Conservation (phyloP, 23 red algal genomes). For the Gracilariopsis chorda region DNA sequence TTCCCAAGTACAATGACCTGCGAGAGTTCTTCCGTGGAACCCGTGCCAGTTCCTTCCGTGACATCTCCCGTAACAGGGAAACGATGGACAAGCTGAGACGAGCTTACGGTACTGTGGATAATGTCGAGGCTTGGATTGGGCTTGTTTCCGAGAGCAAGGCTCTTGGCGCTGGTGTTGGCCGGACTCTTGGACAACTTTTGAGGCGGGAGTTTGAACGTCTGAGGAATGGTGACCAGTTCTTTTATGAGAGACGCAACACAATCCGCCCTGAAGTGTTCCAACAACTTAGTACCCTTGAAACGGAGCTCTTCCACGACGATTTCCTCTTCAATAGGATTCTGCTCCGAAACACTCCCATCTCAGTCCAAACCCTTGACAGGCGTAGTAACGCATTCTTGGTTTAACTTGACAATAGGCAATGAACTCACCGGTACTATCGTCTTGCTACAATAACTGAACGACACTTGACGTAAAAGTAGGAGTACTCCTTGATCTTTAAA, state of each 20-base stretch:
- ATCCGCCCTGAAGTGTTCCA: no score
- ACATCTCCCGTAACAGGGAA: not conserved
- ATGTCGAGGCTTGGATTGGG: conserved; percentile 48
- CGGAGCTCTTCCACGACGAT: no score
- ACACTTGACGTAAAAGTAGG: no score
- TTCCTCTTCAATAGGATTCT: no score
- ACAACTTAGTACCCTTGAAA: no score
- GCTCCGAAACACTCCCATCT: no score
- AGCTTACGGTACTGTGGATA: conserved; percentile 42
- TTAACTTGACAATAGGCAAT: no score
- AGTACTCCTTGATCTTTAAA: no score
- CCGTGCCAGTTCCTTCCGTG: not conserved
- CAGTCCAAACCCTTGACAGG: no score
- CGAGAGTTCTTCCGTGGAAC: not conserved
- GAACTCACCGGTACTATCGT: no score
- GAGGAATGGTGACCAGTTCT: conserved; percentile 63
- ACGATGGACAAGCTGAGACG: not conserved
- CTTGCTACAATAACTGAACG: no score
- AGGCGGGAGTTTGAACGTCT: conserved; percentile 33
- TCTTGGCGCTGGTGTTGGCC: conserved; percentile 7
- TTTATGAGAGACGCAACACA: conserved; percentile 34
- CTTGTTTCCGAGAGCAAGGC: conserved; percentile 32
- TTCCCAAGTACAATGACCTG: conserved; percentile 3
- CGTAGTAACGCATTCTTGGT: no score
- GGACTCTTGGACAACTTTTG: not conserved